These are phyloP conservation scores for Fistulinella prunicolor DNA, from an alignment of 768 basidiomycete species.

Conservation along the genomic window DNA sequence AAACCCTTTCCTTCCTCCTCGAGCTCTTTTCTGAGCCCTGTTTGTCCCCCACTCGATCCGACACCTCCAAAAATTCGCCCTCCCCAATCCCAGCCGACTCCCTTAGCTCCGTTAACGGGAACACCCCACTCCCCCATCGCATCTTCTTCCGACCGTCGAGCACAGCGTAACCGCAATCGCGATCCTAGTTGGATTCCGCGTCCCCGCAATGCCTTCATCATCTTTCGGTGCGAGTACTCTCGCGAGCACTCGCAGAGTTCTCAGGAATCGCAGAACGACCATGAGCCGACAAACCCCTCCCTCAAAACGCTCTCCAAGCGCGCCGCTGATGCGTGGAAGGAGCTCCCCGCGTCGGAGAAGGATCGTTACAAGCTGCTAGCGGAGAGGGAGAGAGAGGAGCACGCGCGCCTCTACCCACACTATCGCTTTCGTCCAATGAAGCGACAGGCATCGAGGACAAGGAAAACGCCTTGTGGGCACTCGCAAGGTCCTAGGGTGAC, in stretches of 20 bases:
- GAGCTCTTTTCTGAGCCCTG: slow-evolving; percentile 6
- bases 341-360: slow-evolving; percentile 47
- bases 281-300: slow-evolving; percentile 14
- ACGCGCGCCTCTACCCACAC: slow-evolving; percentile 54
- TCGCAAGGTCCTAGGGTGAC: neutral
- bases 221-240: slow-evolving; percentile 68
- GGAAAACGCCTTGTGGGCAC: slow-evolving; percentile 16
- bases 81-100: neutral
- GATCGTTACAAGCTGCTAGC: slow-evolving; percentile 51
- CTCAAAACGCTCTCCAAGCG: slow-evolving; percentile 71
- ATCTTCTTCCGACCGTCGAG: slow-evolving; percentile 39
- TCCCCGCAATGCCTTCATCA: slow-evolving; percentile 69
- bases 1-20: slow-evolving; percentile 2
- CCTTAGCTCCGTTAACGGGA: neutral
- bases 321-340: slow-evolving; percentile 73
- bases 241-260: slow-evolving; percentile 39
- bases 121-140: slow-evolving; percentile 13
- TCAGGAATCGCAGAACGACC: slow-evolving; percentile 35
- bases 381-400: slow-evolving; percentile 52
- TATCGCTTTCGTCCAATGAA: slow-evolving; percentile 63
- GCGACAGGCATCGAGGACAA: slow-evolving; percentile 26
- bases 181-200: slow-evolving; percentile 61
- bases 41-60: slow-evolving; percentile 16
- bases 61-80: neutral
- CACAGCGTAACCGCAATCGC: slow-evolving; percentile 38